These are phyloP conservation scores for Eucalyptus urophylla DNA, from an alignment of 345 rosid genomes.

Conservation along the genomic window DNA sequence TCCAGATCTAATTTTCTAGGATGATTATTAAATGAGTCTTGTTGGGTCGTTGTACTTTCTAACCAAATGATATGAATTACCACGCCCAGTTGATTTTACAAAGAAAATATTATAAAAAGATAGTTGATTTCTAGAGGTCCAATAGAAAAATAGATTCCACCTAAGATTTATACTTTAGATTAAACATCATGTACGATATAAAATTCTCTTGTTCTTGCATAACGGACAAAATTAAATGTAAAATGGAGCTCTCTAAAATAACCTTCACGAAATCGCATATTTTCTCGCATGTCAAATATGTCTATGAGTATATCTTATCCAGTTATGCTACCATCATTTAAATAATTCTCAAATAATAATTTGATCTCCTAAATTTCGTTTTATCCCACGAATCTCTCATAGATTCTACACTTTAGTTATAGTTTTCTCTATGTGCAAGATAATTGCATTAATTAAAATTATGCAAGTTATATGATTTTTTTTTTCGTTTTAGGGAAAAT, in stretches of 20 bases:
- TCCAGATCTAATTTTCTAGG: rapidly evolving
- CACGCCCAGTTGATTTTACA: rapidly evolving
- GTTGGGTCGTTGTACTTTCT: background rate
- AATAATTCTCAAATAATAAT: background rate
- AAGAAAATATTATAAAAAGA: rapidly evolving
- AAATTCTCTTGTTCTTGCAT: background rate
- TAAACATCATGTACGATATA: rapidly evolving
- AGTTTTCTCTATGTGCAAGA: background rate
- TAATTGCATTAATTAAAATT: background rate
- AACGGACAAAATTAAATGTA: background rate
- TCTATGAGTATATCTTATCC: background rate
- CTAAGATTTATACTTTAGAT: background rate
- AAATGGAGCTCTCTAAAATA: background rate
- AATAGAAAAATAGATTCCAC: background rate
- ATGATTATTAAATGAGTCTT: background rate
- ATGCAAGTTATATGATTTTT: background rate
- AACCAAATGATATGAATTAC: background rate
- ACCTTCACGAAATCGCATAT: background rate
- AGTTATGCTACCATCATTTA: background rate
- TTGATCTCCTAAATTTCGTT: background rate
- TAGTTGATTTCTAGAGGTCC: rapidly evolving
- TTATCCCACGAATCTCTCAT: background rate
- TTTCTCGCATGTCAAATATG: background rate
- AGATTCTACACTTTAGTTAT: background rate
- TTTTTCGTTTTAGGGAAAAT: no score